Percentiles rank a stretch among this genome's conserved stretches.
Conservation (phyloP, 768 basidiomycete genomes). For the Dioszegia hungarica region DNA sequence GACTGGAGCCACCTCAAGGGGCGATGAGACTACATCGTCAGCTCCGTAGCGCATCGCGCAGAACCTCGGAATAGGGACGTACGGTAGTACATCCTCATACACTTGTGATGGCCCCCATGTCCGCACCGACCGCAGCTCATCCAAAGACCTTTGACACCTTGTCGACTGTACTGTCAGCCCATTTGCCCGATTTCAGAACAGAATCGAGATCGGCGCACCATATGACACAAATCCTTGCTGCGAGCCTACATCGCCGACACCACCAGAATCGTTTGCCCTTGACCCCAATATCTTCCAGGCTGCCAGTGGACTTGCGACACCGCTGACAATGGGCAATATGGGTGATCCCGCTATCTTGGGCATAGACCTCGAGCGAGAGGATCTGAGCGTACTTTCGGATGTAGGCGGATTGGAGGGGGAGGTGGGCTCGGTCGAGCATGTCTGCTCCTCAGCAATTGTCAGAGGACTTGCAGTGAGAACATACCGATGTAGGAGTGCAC, state of each 20-base stretch:
- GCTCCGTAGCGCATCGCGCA: neutral
- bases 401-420: conserved; percentile 26
- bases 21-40: neutral
- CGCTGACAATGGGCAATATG: conserved; percentile 26
- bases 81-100: conserved; percentile 36
- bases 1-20: neutral
- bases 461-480: neutral
- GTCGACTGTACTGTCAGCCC: conserved; percentile 15
- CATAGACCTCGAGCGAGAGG: conserved; percentile 19
- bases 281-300: conserved; percentile 32
- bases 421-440: conserved; percentile 26
- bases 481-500: conserved; percentile 37
- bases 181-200: too few species aligned
- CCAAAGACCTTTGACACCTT: conserved; percentile 28
- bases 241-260: conserved; percentile 32
- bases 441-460: conserved; percentile 16
- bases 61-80: too few species aligned
- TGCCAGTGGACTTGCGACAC: conserved; percentile 34
- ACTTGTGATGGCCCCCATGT: conserved; percentile 39
- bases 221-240: conserved; percentile 29
- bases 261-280: conserved; percentile 33
- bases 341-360: conserved; percentile 33
- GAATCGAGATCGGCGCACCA: too few species aligned
- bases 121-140: conserved; percentile 34
- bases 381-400: conserved; percentile 24